Percentiles rank a stretch among this genome's conserved stretches.
Evolutionary conservation across 495 filamentous ascomycete genomes (phyloP).

Genomic region (Neurospora sp.): DNA sequence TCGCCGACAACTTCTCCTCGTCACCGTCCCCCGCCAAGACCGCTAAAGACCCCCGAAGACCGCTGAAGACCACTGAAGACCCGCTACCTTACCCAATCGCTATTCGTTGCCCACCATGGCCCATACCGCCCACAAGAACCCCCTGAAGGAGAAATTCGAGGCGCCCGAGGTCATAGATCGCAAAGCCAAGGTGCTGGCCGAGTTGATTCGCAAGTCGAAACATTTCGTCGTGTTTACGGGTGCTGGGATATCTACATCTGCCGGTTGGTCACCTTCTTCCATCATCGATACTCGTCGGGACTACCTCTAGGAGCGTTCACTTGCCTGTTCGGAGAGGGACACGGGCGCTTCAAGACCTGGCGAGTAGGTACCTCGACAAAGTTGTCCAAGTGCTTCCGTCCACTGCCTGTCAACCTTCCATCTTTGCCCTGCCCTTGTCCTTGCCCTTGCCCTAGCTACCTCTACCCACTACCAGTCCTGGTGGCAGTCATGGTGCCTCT

Average conservation of each 20-base stretch:
- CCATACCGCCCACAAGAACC: background rate
- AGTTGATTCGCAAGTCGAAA: constrained; percentile 31
- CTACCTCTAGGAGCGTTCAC: background rate
- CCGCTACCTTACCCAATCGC: background rate
- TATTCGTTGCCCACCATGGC: background rate
- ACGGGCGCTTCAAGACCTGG: background rate
- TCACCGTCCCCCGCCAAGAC: background rate
- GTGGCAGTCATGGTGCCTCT: background rate
- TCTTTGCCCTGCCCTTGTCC: background rate
- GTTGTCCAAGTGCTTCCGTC: background rate
- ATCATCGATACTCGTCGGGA: background rate
- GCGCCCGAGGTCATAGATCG: constrained; percentile 16
- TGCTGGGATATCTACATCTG: constrained; percentile 36
- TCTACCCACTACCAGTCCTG: too few relatives aligned
- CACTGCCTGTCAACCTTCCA: background rate
- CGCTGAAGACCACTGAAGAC: background rate
- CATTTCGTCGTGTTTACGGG: constrained; percentile 40
- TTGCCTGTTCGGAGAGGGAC: background rate
- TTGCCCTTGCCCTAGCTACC: background rate
- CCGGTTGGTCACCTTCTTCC: constrained; percentile 13
- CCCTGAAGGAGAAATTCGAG: constrained; percentile 24
- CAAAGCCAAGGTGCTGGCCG: constrained; percentile 27
- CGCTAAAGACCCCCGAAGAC: background rate
- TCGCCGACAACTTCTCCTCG: background rate
- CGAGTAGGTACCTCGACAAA: background rate